Evolutionary conservation across 257 asterid species (phyloP).

Genomic region (Nicotiana otophora): DNA sequence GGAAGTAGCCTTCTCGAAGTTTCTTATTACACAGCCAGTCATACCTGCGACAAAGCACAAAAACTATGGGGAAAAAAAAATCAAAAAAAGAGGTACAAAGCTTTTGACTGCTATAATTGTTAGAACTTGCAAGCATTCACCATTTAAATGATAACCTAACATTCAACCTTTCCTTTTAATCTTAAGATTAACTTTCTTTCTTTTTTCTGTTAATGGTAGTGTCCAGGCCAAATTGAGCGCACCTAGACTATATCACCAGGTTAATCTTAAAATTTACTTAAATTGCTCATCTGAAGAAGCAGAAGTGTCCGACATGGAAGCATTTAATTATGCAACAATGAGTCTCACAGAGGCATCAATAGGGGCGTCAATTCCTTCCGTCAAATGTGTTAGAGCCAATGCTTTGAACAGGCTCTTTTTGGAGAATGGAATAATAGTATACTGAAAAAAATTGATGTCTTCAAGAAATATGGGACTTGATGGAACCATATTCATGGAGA

Average conservation of each 20-base stretch:
- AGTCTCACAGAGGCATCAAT: background rate
- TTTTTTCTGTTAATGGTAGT: no score
- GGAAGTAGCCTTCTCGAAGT: constrained; percentile 71
- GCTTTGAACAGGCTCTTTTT: background rate
- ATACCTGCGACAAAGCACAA: constrained; percentile 43
- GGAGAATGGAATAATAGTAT: background rate
- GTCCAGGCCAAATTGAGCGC: no score
- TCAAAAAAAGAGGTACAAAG: background rate
- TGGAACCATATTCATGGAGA: background rate
- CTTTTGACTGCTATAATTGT: constrained; percentile 4
- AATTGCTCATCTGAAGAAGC: constrained; percentile 1
- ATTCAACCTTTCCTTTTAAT: background rate
- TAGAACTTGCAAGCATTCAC: background rate
- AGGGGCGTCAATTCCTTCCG: background rate
- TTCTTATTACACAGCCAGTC: constrained; percentile 87
- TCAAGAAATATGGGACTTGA: background rate
- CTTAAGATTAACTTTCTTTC: background rate
- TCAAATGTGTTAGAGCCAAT: background rate
- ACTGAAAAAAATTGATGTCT: background rate
- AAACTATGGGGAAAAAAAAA: background rate
- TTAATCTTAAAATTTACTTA: background rate
- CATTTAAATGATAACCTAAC: background rate
- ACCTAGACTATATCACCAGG: no score
- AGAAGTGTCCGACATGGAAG: background rate
- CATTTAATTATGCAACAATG: background rate